A percentile compares a stretch with the other conserved stretches of the same genome.
These are phyloP conservation scores for Pichia sp. DNA, from an alignment of 1,139 yeast genomes.

Conservation along the genomic window DNA sequence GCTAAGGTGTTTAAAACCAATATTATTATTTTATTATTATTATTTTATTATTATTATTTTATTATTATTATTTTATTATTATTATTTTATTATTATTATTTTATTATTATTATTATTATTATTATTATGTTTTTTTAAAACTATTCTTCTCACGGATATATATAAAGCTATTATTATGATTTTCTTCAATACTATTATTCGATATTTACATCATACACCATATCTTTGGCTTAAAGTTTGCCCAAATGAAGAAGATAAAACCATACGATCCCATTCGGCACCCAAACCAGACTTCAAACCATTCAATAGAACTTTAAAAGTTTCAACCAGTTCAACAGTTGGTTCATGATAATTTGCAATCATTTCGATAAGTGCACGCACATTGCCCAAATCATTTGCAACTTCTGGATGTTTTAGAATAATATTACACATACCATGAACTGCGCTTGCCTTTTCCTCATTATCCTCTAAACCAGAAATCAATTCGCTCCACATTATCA, in stretches of 20 bases:
- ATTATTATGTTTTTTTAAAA: no score
- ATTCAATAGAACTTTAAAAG: conserved; percentile 39
- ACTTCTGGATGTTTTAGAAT: conserved; percentile 65
- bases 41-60: no score
- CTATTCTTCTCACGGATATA: no score
- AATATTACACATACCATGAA: conserved; percentile 53
- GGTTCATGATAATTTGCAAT: conserved; percentile 57
- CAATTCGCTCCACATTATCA: conserved; percentile 59
- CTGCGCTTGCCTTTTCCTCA: conserved; percentile 75
- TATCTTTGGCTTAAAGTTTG: conserved; percentile 23
- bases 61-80: no score
- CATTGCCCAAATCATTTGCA: conserved; percentile 38
- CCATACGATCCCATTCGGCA: conserved; percentile 25
- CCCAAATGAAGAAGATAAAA: conserved; percentile 6
- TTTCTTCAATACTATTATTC: no score
- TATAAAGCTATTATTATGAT: no score
- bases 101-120: no score
- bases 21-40: no score
- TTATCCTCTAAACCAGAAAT: conserved; percentile 64
- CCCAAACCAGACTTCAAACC: conserved; percentile 50
- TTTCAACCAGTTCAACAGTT: conserved; percentile 38
- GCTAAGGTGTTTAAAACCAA: no score
- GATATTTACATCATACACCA: conserved; percentile 24
- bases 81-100: no score
- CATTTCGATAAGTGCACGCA: conserved; percentile 55